A percentile compares a stretch with the other conserved stretches of the same genome.
phyloP scores from a whole-genome alignment of 2,329 filamentous ascomycete genomes.

The Bipolaris zeicola region DNA sequence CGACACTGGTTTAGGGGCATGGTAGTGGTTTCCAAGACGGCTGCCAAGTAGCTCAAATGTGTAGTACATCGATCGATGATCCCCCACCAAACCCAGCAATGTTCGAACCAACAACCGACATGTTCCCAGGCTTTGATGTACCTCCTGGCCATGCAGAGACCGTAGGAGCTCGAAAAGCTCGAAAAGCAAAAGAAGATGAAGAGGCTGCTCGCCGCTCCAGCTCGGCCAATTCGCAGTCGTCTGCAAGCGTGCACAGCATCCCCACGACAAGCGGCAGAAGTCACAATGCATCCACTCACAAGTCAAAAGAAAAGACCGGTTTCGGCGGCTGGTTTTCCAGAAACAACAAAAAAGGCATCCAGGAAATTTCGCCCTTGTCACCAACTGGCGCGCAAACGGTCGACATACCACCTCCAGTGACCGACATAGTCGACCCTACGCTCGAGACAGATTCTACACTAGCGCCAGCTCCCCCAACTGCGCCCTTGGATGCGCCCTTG shows the following conservation, averaged over 20 bases:
- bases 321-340: slow-evolving; percentile 31
- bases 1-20: slow-evolving; percentile 3
- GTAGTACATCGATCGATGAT: slow-evolving; percentile 8
- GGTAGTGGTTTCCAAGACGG: not conserved
- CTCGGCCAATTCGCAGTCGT: slow-evolving; percentile 30
- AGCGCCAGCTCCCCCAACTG: slow-evolving; percentile 21
- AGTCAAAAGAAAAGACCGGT: slow-evolving; percentile 17
- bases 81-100: not conserved
- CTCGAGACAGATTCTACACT: slow-evolving; percentile 9
- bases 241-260: slow-evolving; percentile 23
- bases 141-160: slow-evolving; percentile 35
- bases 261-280: slow-evolving; percentile 9
- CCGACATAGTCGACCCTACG: slow-evolving; percentile 1
- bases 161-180: slow-evolving; percentile 31
- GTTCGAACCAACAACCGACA: slow-evolving; percentile 13
- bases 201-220: slow-evolving; percentile 24
- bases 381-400: slow-evolving; percentile 19
- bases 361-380: slow-evolving; percentile 28
- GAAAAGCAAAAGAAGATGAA: slow-evolving; percentile 28
- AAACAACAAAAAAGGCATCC: slow-evolving; percentile 29
- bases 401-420: slow-evolving; percentile 6
- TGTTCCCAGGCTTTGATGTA: slow-evolving; percentile 38
- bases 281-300: slow-evolving; percentile 12
- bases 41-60: not conserved
- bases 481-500: slow-evolving; percentile 10